Conservation (phyloP, 495 filamentous ascomycete genomes). For the Trichoderma parareesei region DNA sequence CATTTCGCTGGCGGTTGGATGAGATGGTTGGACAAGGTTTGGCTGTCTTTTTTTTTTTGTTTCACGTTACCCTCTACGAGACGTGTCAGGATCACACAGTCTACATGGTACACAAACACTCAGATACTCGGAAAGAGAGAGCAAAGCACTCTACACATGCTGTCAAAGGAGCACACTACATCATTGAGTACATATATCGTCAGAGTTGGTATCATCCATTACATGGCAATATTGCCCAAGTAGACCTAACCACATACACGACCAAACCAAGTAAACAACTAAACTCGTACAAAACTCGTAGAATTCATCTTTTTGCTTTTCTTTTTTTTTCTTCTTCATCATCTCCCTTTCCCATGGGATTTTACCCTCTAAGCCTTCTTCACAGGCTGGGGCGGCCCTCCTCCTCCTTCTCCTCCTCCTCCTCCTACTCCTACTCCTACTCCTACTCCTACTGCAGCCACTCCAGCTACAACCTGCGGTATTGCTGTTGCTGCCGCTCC, state of each 20-base stretch:
- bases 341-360: background rate
- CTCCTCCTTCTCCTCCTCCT: background rate
- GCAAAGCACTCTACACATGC: background rate
- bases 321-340: background rate
- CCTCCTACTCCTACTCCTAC: background rate
- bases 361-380: background rate
- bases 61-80: too few species aligned
- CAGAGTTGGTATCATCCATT: conserved; percentile 2
- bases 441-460: background rate
- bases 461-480: background rate
- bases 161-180: background rate
- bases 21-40: too few species aligned
- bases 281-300: background rate
- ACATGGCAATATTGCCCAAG: conserved; percentile 3
- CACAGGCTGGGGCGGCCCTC: background rate
- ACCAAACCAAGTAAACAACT: background rate
- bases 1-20: too few species aligned
- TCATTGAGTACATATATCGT: background rate
- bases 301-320: background rate
- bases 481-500: conserved; percentile 11
- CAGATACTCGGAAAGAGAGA: too few species aligned
- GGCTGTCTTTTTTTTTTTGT: too few species aligned
- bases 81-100: too few species aligned
- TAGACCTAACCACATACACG: background rate
- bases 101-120: too few species aligned